phyloP scores from a whole-genome alignment of 2,329 filamentous ascomycete species.

The Scytalidium lignicola region DNA sequence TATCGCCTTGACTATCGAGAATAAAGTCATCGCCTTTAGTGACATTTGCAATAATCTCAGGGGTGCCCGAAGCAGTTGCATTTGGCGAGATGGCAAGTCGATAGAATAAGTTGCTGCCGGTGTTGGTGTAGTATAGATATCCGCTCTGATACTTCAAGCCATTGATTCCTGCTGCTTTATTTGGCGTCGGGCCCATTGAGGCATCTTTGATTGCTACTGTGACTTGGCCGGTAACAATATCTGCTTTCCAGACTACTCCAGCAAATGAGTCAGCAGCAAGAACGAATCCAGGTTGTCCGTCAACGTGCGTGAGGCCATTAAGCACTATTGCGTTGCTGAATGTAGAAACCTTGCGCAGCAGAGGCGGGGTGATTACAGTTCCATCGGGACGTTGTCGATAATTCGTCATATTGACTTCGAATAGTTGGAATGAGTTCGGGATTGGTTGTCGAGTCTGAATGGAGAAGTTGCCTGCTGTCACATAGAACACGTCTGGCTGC shows the following conservation, averaged over 20 bases:
- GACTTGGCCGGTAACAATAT: neutral
- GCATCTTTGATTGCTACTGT: neutral
- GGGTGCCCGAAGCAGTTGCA: slow-evolving; percentile 8
- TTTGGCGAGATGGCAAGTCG: slow-evolving; percentile 13
- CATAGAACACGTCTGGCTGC: neutral
- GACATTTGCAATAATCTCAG: neutral
- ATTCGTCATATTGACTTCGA: neutral
- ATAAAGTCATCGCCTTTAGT: slow-evolving; percentile 5
- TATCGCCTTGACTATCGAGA: slow-evolving; percentile 2
- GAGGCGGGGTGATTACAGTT: neutral
- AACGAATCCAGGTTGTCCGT: neutral
- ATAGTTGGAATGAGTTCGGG: neutral
- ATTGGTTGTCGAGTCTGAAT: neutral
- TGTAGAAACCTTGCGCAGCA: neutral
- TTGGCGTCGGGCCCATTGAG: neutral
- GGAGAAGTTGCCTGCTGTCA: neutral
- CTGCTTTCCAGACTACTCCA: neutral
- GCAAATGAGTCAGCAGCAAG: neutral
- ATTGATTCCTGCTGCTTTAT: slow-evolving; percentile 1
- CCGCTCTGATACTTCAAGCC: neutral
- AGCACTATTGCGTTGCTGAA: neutral
- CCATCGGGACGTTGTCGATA: neutral
- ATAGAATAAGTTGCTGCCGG: slow-evolving; percentile 10
- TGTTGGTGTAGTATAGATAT: slow-evolving; percentile 4
- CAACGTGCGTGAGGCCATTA: neutral